A percentile compares a stretch with the other conserved stretches of the same genome.
Evolutionary conservation across 73 alveolate species (phyloP).

Genomic region (Stentor roeselii): DNA sequence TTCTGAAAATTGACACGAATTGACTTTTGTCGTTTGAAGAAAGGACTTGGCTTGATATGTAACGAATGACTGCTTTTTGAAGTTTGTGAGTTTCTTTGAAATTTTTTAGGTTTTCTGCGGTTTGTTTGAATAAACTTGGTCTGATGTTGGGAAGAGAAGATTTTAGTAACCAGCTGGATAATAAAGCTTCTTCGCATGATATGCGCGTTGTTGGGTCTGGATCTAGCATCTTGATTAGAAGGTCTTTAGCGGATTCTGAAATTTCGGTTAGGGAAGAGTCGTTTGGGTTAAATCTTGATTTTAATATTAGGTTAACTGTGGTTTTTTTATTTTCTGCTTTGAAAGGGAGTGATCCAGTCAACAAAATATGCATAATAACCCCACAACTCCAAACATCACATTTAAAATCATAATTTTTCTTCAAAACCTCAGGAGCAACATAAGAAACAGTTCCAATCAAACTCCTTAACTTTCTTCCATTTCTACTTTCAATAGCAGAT

Average conservation of each 20-base stretch:
- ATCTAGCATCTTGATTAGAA: neutral
- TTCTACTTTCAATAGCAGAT: conserved; percentile 34
- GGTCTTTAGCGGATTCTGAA: neutral
- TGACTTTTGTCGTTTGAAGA: neutral
- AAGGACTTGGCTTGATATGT: neutral
- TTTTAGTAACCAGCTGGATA: too few relatives aligned
- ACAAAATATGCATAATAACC: conserved; percentile 40
- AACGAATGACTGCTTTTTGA: neutral
- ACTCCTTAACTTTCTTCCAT: neutral
- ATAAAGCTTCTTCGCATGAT: neutral
- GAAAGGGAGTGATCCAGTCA: conserved; percentile 47
- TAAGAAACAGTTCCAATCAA: conserved; percentile 59
- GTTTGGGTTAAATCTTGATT: neutral
- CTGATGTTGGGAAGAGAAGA: neutral
- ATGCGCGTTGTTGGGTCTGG: neutral
- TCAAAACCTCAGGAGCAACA: conserved; percentile 74
- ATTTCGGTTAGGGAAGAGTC: neutral
- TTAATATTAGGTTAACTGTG: neutral
- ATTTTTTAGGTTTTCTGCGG: neutral
- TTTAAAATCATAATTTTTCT: conserved; percentile 49
- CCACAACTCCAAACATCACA: conserved; percentile 73
- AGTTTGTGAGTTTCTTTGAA: neutral
- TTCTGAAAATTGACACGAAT: too few relatives aligned
- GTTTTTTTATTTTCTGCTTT: neutral
- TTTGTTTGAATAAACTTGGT: neutral